phyloP scores from a whole-genome alignment of 345 rosid genomes.

The Viola odorata region DNA sequence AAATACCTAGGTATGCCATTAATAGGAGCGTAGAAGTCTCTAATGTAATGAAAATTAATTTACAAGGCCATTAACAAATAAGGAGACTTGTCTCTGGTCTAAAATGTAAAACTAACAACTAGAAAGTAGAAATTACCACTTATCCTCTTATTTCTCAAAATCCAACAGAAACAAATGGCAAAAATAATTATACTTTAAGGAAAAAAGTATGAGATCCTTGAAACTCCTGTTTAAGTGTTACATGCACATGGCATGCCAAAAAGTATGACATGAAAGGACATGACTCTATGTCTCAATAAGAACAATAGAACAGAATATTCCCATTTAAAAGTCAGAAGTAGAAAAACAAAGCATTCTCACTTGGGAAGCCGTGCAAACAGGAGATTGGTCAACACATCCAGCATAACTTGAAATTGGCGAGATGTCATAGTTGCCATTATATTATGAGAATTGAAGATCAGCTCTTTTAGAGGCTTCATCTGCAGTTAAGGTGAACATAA shows the following conservation, averaged over 20 bases:
- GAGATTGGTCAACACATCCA: conserved; percentile 92
- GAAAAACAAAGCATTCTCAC: conserved; percentile 39
- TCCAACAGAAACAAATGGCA: neutral
- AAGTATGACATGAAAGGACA: neutral
- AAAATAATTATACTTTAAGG: neutral
- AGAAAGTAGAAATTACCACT: too few species aligned
- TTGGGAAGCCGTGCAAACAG: conserved; percentile 98
- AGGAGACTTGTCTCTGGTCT: too few species aligned
- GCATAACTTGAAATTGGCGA: conserved; percentile 95
- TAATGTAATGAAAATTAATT: too few species aligned
- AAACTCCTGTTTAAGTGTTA: neutral
- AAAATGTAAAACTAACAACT: too few species aligned
- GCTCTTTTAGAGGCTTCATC: conserved; percentile 98
- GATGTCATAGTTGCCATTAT: conserved; percentile 97
- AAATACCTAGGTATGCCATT: too few species aligned
- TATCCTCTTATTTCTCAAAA: too few species aligned
- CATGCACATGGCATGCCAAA: neutral
- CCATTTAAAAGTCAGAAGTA: neutral
- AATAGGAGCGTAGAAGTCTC: too few species aligned
- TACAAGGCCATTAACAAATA: too few species aligned
- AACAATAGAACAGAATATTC: neutral
- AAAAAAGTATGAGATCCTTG: neutral
- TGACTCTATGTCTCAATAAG: neutral
- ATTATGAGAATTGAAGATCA: conserved; percentile 71
- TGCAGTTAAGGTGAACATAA: conserved; percentile 24